A percentile compares a stretch with the other conserved stretches of the same genome.
These are phyloP conservation scores for Tricholoma sp. DNA, from an alignment of 768 basidiomycete genomes.

Conservation along the genomic window DNA sequence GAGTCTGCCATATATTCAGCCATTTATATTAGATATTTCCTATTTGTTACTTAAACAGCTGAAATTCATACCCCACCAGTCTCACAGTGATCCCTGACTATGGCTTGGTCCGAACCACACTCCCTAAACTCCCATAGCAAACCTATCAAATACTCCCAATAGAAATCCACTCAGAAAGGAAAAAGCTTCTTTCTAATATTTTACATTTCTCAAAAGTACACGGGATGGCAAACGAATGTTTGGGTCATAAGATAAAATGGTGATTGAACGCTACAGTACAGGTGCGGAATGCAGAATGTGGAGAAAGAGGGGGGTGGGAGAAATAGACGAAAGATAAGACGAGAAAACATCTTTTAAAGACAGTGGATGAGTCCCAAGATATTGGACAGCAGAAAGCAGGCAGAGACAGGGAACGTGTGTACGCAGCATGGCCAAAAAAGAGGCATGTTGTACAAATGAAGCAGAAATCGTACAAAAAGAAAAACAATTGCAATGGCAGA, in stretches of 20 bases:
- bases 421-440: neutral
- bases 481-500: neutral
- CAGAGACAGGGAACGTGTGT: neutral
- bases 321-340: neutral
- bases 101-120: too few species aligned
- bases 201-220: neutral
- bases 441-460: conserved; percentile 2
- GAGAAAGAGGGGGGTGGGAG: neutral
- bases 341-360: neutral
- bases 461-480: neutral
- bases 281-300: neutral
- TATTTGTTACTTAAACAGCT: too few species aligned
- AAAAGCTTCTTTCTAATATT: neutral
- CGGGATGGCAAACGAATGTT: neutral
- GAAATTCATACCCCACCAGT: too few species aligned
- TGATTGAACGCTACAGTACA: neutral
- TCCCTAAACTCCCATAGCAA: too few species aligned
- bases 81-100: too few species aligned
- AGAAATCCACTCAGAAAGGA: too few species aligned
- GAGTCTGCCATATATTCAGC: too few species aligned
- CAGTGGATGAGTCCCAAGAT: neutral
- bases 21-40: too few species aligned
- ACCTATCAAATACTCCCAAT: too few species aligned
- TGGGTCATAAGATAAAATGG: neutral
- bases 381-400: neutral